Evolutionary conservation across 2,329 filamentous ascomycete genomes (phyloP).

Genomic region (Colletotrichum scovillei): DNA sequence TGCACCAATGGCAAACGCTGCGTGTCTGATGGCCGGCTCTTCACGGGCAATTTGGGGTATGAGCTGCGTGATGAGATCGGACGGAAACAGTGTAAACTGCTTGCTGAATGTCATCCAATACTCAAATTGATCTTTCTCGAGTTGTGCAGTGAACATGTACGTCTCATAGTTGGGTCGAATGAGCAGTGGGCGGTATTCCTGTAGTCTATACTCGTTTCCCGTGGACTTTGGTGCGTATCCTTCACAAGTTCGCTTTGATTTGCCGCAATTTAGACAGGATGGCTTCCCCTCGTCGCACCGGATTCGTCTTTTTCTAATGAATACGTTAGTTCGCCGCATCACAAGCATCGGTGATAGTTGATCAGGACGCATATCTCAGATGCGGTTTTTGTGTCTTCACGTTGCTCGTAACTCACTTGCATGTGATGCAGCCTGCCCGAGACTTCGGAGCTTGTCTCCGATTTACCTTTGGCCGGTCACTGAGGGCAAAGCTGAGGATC

Average conservation of each 20-base stretch:
- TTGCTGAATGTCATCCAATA: slow-evolving; percentile 19
- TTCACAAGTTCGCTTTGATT: background rate
- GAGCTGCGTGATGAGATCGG: slow-evolving; percentile 10
- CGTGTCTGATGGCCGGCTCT: slow-evolving; percentile 46
- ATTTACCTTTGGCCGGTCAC: background rate
- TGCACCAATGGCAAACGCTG: slow-evolving; percentile 54
- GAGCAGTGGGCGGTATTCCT: background rate
- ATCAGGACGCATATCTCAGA: background rate
- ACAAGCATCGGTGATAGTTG: too few species aligned
- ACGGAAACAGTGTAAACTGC: slow-evolving; percentile 21
- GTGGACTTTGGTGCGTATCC: background rate
- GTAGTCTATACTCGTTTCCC: background rate
- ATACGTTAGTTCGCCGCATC: too few species aligned
- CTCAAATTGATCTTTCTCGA: slow-evolving; percentile 23
- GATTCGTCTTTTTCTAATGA: background rate
- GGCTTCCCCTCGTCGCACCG: slow-evolving; percentile 12
- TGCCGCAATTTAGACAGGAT: background rate
- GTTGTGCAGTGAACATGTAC: slow-evolving; percentile 8
- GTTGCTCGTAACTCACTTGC: slow-evolving; percentile 5
- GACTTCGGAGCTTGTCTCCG: slow-evolving; percentile 2
- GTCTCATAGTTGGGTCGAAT: slow-evolving; percentile 18
- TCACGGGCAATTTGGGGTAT: slow-evolving; percentile 37
- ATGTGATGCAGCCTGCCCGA: slow-evolving; percentile 22
- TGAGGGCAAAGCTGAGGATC: background rate
- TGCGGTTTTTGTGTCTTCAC: background rate